Conservation (phyloP, 2,329 filamentous ascomycete genomes). For the Nemania sp. region DNA sequence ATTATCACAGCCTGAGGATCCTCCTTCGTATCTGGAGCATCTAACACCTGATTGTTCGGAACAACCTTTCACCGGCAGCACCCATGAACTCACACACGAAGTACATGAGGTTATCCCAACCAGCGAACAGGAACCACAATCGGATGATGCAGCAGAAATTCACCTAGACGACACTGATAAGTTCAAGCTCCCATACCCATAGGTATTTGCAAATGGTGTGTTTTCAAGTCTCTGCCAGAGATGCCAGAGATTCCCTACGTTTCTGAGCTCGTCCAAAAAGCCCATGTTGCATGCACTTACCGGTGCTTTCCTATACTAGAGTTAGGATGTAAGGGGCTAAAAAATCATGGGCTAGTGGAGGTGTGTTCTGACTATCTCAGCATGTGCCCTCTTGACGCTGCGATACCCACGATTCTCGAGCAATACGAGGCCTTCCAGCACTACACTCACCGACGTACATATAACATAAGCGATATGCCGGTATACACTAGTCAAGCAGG, state of each 20-base stretch:
- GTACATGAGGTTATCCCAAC: constrained; percentile 48
- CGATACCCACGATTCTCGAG: background rate
- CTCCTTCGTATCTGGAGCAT: constrained; percentile 30
- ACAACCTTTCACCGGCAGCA: constrained; percentile 24
- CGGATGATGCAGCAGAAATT: constrained; percentile 55
- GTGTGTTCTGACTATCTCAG: too few relatives aligned
- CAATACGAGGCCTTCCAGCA: background rate
- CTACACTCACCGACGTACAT: constrained; percentile 4
- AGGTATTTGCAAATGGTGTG: background rate
- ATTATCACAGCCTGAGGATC: constrained; percentile 30
- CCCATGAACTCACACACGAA: constrained; percentile 33
- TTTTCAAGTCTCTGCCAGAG: background rate
- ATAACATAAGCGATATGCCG: constrained; percentile 4
- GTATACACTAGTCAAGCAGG: constrained; percentile 6
- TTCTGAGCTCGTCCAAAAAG: background rate
- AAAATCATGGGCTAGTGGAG: background rate
- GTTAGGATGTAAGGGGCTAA: background rate
- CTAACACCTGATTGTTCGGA: constrained; percentile 25
- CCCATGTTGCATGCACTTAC: background rate
- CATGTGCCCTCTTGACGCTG: too few relatives aligned
- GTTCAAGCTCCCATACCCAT: constrained; percentile 28
- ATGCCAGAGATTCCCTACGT: background rate
- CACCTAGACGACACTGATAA: constrained; percentile 51
- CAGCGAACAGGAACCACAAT: constrained; percentile 44
- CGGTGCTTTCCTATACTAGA: background rate